Percentiles rank a stretch among this genome's conserved stretches.
Conservation (phyloP, 192 early-diverging fungal genomes). For the Coemansia sp. region DNA sequence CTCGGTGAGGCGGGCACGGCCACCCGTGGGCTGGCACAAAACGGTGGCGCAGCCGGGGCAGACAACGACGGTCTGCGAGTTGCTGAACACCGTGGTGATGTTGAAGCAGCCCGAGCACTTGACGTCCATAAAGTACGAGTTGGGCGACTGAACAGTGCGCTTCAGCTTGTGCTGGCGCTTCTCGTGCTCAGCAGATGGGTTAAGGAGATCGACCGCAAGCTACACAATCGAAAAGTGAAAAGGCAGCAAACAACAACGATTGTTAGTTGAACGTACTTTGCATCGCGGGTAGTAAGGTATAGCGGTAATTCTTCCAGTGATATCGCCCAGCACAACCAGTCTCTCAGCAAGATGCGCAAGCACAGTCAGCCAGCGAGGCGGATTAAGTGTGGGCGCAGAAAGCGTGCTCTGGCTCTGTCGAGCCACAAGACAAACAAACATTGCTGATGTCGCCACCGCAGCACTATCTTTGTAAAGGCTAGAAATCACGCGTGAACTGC, state of each 20-base stretch:
- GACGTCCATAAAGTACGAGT: slow-evolving; percentile 99
- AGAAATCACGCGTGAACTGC: too few species aligned
- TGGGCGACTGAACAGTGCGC: slow-evolving; percentile 91
- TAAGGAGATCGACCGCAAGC: slow-evolving; percentile 93
- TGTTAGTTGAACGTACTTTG: background rate
- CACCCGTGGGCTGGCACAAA: slow-evolving; percentile 98
- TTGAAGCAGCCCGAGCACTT: slow-evolving; percentile 94
- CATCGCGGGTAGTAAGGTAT: background rate
- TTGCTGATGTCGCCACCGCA: too few species aligned
- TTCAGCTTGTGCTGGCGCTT: slow-evolving; percentile 89
- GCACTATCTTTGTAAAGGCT: too few species aligned
- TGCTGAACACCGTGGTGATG: slow-evolving; percentile 99
- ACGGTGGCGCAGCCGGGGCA: slow-evolving; percentile 95
- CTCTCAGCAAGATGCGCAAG: too few species aligned
- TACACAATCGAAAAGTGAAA: slow-evolving; percentile 19
- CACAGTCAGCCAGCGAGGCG: too few species aligned
- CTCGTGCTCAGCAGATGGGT: slow-evolving; percentile 77
- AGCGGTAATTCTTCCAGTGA: background rate
- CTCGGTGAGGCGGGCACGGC: slow-evolving; percentile 93
- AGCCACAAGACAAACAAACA: too few species aligned
- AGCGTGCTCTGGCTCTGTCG: too few species aligned
- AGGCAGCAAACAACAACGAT: background rate
- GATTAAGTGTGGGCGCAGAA: too few species aligned
- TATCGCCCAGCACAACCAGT: too few species aligned
- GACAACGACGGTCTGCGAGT: slow-evolving; percentile 97